These are phyloP conservation scores for Phoma herbarum DNA, from an alignment of 2,329 filamentous ascomycete species.

Conservation along the genomic window DNA sequence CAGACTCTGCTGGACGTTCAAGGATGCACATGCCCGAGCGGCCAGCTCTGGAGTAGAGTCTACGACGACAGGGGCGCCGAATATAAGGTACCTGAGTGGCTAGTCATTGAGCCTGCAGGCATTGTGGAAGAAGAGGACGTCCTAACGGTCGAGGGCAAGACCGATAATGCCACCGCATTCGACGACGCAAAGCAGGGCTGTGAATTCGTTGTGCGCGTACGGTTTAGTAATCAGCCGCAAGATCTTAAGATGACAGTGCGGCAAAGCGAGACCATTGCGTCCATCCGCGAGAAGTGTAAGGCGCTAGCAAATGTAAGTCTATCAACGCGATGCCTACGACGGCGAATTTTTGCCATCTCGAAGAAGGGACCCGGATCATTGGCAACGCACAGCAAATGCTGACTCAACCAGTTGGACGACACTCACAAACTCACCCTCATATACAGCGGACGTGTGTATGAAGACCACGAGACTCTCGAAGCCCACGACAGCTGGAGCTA, in stretches of 20 bases:
- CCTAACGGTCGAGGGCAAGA: slow-evolving; percentile 8
- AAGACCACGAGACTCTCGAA: slow-evolving; percentile 70
- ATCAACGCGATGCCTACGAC: background rate
- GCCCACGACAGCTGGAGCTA: slow-evolving; percentile 76
- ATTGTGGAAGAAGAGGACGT: slow-evolving; percentile 44
- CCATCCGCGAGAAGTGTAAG: slow-evolving; percentile 18
- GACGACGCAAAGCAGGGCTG: slow-evolving; percentile 13
- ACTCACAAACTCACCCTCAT: slow-evolving; percentile 73
- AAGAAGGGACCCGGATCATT: too few relatives aligned
- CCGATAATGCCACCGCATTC: slow-evolving; percentile 24
- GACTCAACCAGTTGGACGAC: slow-evolving; percentile 58
- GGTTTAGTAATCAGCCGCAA: slow-evolving; percentile 4
- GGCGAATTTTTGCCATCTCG: background rate
- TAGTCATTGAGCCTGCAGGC: slow-evolving; percentile 56
- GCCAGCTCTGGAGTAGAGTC: slow-evolving; percentile 53
- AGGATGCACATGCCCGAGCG: slow-evolving; percentile 61
- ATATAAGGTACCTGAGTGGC: slow-evolving; percentile 58
- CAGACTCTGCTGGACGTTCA: slow-evolving; percentile 83
- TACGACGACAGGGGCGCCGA: slow-evolving; percentile 55
- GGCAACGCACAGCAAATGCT: slow-evolving; percentile 7
- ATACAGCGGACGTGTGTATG: slow-evolving; percentile 83
- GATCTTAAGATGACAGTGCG: slow-evolving; percentile 5
- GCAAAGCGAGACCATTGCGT: slow-evolving; percentile 8
- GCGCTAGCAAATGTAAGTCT: slow-evolving; percentile 15
- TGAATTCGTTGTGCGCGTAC: slow-evolving; percentile 14